Evolutionary conservation across 176 grass and related monocot species (phyloP).

Genomic region (Echinochloa phyllopogon): DNA sequence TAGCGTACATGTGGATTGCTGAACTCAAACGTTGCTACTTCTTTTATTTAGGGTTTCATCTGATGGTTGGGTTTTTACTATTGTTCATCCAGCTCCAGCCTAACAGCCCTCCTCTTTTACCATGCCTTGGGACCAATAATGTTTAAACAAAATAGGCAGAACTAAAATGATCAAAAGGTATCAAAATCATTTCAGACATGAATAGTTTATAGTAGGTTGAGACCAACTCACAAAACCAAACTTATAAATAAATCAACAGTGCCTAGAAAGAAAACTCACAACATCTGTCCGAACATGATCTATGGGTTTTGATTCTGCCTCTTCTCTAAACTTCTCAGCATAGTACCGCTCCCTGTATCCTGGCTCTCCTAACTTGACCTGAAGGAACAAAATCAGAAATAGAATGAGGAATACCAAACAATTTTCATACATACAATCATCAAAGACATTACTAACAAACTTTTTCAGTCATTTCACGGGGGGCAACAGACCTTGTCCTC

Average conservation of each 20-base stretch:
- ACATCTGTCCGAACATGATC: slow-evolving; percentile 83
- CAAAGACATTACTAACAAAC: slow-evolving; percentile 6
- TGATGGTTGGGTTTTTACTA: not conserved
- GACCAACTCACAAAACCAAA: slow-evolving; percentile 20
- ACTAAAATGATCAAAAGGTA: not conserved
- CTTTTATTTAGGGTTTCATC: slow-evolving; percentile 2
- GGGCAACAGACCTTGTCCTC: slow-evolving; percentile 74
- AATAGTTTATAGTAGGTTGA: slow-evolving; percentile 10
- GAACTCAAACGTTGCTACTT: not conserved
- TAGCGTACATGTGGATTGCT: not conserved
- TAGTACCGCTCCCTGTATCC: slow-evolving; percentile 90
- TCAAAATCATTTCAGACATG: slow-evolving; percentile 2
- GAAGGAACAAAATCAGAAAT: slow-evolving; percentile 25
- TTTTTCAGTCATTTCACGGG: slow-evolving; percentile 16
- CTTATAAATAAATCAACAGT: slow-evolving; percentile 27
- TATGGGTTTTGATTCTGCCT: slow-evolving; percentile 66
- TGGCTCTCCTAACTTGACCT: slow-evolving; percentile 95
- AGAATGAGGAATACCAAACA: slow-evolving; percentile 15
- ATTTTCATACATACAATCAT: slow-evolving; percentile 13
- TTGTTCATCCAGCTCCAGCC: not conserved
- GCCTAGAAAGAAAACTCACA: slow-evolving; percentile 64
- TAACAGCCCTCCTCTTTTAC: not conserved
- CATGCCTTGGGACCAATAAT: not conserved
- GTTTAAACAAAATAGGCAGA: not conserved
- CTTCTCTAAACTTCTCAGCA: slow-evolving; percentile 91